Conservation (phyloP, 2,329 filamentous ascomycete genomes). For the Aschersonia sp. region DNA sequence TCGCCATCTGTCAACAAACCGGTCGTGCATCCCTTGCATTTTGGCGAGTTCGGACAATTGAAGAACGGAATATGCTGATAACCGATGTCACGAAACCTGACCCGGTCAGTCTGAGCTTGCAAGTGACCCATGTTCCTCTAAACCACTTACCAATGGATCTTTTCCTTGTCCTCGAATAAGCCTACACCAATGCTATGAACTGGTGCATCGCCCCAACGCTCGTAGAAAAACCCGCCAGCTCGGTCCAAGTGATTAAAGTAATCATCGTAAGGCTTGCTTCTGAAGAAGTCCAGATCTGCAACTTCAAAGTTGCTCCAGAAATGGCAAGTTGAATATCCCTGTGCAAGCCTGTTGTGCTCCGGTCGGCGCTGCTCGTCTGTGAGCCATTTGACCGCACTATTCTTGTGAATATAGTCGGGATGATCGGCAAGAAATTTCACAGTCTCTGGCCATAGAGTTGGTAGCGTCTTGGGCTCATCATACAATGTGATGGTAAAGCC, state of each 20-base stretch:
- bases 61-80: slow-evolving; percentile 98
- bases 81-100: slow-evolving; percentile 95
- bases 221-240: slow-evolving; percentile 95
- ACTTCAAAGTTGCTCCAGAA: slow-evolving; percentile 99
- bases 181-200: slow-evolving; percentile 91
- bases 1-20: slow-evolving; percentile 85
- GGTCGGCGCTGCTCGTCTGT: slow-evolving; percentile 65
- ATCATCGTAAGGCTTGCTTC: slow-evolving; percentile 78
- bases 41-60: slow-evolving; percentile 94
- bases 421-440: slow-evolving; percentile 78
- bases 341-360: slow-evolving; percentile 64
- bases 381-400: slow-evolving; percentile 81
- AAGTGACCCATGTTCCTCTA: neutral
- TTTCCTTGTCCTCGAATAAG: slow-evolving; percentile 78
- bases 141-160: slow-evolving; percentile 74
- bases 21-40: slow-evolving; percentile 77
- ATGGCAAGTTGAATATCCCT: slow-evolving; percentile 95
- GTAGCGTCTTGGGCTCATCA: slow-evolving; percentile 76
- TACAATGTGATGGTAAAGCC: slow-evolving; percentile 97
- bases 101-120: neutral
- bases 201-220: slow-evolving; percentile 94
- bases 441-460: slow-evolving; percentile 90
- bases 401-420: slow-evolving; percentile 63
- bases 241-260: slow-evolving; percentile 97
- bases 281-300: slow-evolving; percentile 83